phyloP scores from a whole-genome alignment of 495 filamentous ascomycete species.

The Penicillium soppii region DNA sequence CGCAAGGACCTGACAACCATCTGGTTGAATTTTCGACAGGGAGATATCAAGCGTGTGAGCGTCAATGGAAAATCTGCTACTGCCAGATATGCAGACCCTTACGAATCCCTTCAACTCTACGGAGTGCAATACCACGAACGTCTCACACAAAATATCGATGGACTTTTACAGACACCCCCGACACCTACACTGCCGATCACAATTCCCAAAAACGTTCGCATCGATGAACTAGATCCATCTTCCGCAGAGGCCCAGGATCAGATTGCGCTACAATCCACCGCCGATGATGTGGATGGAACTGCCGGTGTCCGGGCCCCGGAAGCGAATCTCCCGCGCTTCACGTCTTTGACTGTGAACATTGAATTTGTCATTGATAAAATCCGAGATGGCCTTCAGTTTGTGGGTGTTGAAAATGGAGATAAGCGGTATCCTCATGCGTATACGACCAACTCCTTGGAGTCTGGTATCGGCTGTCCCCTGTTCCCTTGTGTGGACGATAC shows the following conservation, averaged over 20 bases:
- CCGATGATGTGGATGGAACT: conserved; percentile 39
- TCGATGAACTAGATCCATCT: conserved; percentile 61
- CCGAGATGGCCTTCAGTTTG: conserved; percentile 86
- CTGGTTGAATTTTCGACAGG: conserved; percentile 82
- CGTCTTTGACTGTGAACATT: conserved; percentile 60
- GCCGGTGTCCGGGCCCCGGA: conserved; percentile 35
- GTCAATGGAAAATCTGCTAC: conserved; percentile 66
- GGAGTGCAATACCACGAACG: conserved; percentile 78
- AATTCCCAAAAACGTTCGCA: conserved; percentile 64
- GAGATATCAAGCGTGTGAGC: conserved; percentile 64
- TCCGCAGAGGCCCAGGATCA: conserved; percentile 53
- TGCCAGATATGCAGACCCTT: conserved; percentile 69
- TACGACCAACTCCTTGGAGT: conserved; percentile 73
- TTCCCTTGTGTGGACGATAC: conserved; percentile 92
- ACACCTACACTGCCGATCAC: conserved; percentile 61
- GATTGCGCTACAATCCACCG: conserved; percentile 38
- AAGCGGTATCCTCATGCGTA: conserved; percentile 85
- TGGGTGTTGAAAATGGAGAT: conserved; percentile 77
- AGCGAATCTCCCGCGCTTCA: conserved; percentile 48
- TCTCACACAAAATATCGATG: conserved; percentile 63
- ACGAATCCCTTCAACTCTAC: conserved; percentile 64
- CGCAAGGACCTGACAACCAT: conserved; percentile 66
- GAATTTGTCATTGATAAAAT: conserved; percentile 72
- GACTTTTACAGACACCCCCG: conserved; percentile 56
- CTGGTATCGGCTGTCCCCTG: conserved; percentile 77